Evolutionary conservation across 345 rosid genomes (phyloP), one percentile per base, ranked within the genome.

Genomic region (Eucalyptus curtisii): DNA sequence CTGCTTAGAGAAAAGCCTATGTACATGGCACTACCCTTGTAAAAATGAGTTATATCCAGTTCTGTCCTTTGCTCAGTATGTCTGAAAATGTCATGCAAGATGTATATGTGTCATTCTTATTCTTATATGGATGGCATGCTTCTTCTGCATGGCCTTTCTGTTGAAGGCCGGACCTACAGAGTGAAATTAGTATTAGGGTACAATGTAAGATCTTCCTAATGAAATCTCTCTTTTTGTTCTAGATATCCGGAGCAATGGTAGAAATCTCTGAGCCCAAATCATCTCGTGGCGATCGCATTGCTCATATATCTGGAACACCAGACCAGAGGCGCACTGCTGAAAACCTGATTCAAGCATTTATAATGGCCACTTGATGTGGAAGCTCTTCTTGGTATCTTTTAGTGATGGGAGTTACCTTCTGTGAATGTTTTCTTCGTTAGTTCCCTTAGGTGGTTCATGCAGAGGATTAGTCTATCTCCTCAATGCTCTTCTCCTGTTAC

Each of bases 201-300:
- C 47, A 76, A 71, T 76, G 15, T 76, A 11, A 76, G 47, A 76
- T 76, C 30, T 76, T 44, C 47, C 84, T 86, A 33, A 52, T 31
- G 16, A 42, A 86, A 89, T 59, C 49, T 33, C 66, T 91, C 89
- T 87, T 86, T 89, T 49, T 80, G 49, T 94, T 91, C 91, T 96
- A 98, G 99, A 95, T 98, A 92, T 98, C 99, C n/a, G 99, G 99
- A 93, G 99, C 99, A 85, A 90, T 92, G 92, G 91, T 98, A 92
- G 99, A 96, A 91, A 93, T 98, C 87, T 96, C 99, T 89, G 98
- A 97, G 88, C 93, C 98, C 89, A 95, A 95, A 89, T 92, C 95
- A 88, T 92, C 94, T 40, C 95, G 94, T 49, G 99, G 99, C 33
- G 99, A 94, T 90, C 98, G 97, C 48, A 89, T 96, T 87, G 99